Evolutionary conservation across 2,329 filamentous ascomycete genomes (phyloP).

Genomic region (Delphinella strobiligena): DNA sequence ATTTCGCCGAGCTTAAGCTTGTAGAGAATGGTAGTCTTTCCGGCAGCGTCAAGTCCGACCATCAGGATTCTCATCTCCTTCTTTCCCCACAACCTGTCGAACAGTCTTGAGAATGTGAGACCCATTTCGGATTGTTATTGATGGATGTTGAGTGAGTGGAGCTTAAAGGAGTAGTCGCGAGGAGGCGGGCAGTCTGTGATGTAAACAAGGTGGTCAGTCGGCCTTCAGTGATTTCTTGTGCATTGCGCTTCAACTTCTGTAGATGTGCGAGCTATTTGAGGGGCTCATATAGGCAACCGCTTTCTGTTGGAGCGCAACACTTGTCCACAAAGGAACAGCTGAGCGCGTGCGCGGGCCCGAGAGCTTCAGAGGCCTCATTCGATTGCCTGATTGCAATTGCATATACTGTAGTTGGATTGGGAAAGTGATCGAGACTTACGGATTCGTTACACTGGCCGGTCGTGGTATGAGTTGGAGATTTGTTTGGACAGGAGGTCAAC

Average conservation of each 20-base stretch:
- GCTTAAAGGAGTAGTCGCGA: constrained; percentile 1
- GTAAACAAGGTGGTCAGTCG: not conserved
- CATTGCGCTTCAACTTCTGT: not conserved
- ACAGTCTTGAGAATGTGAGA: constrained; percentile 85
- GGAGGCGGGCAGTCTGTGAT: constrained; percentile 2
- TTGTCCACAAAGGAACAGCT: not conserved
- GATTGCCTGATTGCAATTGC: not conserved
- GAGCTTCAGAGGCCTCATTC: not conserved
- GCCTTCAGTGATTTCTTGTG: constrained; percentile 1
- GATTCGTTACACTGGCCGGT: not conserved
- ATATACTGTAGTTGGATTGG: not conserved
- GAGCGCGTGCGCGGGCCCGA: not conserved
- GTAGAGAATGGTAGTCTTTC: constrained; percentile 98
- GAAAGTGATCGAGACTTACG: not conserved
- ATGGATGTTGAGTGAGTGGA: constrained; percentile 22
- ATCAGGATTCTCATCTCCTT: constrained; percentile 99
- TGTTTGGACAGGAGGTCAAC: not conserved
- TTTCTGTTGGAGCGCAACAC: not conserved
- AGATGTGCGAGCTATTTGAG: not conserved
- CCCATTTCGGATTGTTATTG: constrained; percentile 62
- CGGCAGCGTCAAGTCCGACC: constrained; percentile 93
- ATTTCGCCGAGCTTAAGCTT: constrained; percentile 98
- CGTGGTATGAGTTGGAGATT: not conserved
- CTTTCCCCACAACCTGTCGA: constrained; percentile 97
- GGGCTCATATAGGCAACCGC: not conserved